Percentiles rank a stretch among this genome's conserved stretches.
Conservation (phyloP, 2,329 filamentous ascomycete species). For the Botryotinia calthae region DNA sequence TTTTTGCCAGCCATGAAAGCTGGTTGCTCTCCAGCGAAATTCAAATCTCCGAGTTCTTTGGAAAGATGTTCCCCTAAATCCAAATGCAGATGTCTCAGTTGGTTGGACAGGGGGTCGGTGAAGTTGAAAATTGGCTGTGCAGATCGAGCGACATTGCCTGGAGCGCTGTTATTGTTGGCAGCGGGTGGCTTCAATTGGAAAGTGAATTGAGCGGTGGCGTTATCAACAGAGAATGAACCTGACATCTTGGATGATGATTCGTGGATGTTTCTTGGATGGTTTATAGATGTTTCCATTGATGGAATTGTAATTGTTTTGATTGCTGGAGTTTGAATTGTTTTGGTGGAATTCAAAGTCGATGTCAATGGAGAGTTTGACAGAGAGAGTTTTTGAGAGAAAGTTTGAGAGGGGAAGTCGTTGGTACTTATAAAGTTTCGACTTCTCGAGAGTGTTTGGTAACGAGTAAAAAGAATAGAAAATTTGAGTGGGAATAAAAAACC, state of each 20-base stretch:
- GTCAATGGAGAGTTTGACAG: not conserved
- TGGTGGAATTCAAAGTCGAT: not conserved
- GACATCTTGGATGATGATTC: not conserved
- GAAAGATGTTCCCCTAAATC: not conserved
- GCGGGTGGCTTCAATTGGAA: not conserved
- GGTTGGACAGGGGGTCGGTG: not conserved
- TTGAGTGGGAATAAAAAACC: not conserved
- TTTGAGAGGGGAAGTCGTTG: not conserved
- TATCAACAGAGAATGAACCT: not conserved
- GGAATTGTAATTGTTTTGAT: not conserved
- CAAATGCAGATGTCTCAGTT: not conserved
- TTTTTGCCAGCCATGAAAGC: fast-evolving
- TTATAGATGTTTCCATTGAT: not conserved
- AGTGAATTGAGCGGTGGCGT: not conserved
- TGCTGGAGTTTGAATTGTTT: not conserved
- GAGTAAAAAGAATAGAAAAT: not conserved
- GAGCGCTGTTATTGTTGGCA: not conserved
- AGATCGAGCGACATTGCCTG: too few species aligned
- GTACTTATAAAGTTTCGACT: not conserved
- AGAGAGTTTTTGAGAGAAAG: not conserved
- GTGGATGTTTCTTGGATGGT: not conserved
- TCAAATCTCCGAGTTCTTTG: not conserved
- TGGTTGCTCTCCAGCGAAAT: not conserved
- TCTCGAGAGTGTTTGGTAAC: not conserved
- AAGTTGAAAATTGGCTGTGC: fast-evolving